Base-by-base conservation (phyloP, 1,284 basidiomycete species). In the Sporisorium exsertum region DNA sequence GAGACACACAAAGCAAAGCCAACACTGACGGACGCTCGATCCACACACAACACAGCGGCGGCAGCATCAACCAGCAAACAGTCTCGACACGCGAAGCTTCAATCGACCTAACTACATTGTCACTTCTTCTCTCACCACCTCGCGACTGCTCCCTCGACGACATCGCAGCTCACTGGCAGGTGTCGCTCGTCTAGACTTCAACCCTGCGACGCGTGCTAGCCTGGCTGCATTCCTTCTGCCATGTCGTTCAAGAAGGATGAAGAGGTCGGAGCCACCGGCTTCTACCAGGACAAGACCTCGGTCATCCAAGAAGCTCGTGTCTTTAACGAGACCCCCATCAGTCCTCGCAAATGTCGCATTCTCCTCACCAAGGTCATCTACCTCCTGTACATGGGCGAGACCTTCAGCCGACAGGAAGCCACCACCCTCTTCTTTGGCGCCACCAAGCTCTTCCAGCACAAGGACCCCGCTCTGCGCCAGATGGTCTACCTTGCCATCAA, bases 401-500 rank as follows among this genome's bases (percentile, higher is more conserved):
- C 91, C 1, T 96, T 99, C 87, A 91, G 90, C 45, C 93, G 94
- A 4, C 95, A 98, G 87, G 97, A 99, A 87, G 95, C 97, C 3
- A 99, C 97, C 22, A 94, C 92, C 9, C 88, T 99, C 78, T 99
- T 99, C 91, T 99, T 99, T 87, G 96, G 97, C 57, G 96, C 95
- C 0, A 98, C 97, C 13, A 99, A 99, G 88, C 87, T 99, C 70
- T 99, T 99, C 88, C 97, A 99, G 87, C 93, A 99, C 88, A 99
- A 98, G 87, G 97, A 99, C 88, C 93, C 92, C 79, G 96, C 95
- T 4, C 88, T 99, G 63, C 91, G 97, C 75, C 97, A 99, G 87
- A 96, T 96, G 89, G 96, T 99, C 46, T 99, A 99, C 88, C 90
- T 99, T 66, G 93, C 95, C 58, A 97, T 99, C 89, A 99, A 99